Conservation (phyloP, 2,329 filamentous ascomycete species). For the Sporothrix protearum region DNA sequence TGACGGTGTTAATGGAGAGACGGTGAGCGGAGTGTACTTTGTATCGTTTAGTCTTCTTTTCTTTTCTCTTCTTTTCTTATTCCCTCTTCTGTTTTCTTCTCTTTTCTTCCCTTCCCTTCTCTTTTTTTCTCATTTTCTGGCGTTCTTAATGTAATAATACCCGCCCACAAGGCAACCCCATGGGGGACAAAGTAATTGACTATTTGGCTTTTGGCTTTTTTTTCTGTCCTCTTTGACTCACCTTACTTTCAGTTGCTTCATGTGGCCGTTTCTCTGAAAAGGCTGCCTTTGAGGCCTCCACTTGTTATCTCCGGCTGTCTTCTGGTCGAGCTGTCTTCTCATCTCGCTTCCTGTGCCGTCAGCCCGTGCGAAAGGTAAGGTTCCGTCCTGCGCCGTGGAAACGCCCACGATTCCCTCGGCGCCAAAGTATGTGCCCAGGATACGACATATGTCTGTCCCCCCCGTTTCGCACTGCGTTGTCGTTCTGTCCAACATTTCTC, state of each 20-base stretch:
- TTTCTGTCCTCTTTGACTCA: too few relatives aligned
- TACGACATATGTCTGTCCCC: not conserved
- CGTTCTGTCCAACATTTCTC: not conserved
- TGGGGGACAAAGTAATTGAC: not conserved
- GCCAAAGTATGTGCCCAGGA: not conserved
- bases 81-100: too few relatives aligned
- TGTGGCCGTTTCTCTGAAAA: too few relatives aligned
- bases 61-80: not conserved
- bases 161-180: conserved; percentile 4
- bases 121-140: not conserved
- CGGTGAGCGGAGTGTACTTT: not conserved
- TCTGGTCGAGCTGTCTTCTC: too few relatives aligned
- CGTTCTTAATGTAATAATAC: not conserved
- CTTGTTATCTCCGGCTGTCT: too few relatives aligned
- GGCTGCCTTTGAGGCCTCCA: not conserved
- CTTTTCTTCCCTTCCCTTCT: not conserved
- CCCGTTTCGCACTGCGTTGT: not conserved
- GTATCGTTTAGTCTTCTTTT: not conserved
- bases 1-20: conserved; percentile 23
- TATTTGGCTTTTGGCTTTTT: not conserved
- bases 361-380: not conserved
- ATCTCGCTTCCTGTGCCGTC: not conserved
- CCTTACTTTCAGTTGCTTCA: too few relatives aligned
- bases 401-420: too few relatives aligned
- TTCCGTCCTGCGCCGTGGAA: too few relatives aligned